Base-by-base conservation (phyloP, 495 filamentous ascomycete genomes). In the Penicillium antarcticum region DNA sequence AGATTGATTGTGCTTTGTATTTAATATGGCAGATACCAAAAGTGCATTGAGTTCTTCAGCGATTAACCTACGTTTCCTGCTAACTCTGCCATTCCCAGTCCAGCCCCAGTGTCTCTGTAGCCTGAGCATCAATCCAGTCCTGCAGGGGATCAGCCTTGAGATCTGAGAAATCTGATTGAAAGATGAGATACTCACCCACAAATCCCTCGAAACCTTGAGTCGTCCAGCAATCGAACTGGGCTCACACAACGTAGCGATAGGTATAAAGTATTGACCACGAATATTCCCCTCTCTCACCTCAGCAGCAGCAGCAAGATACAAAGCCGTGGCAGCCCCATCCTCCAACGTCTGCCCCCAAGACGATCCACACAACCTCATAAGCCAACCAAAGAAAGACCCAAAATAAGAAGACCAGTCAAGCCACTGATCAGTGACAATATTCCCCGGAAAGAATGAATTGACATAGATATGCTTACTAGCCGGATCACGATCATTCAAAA, bases 371-470 rank as follows among this genome's bases (percentile, higher is more conserved):
- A 31, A 33, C n/a, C 53, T 42, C 36, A 59, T 40, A 12, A 52
- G 8, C 10, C 19, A 40, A 11, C 55, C 58, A 12, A 65, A 3
- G 14, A 48, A 31, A 3, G 33, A 21, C 13, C 71, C 67, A 40
- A 69, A 53, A 12, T 65, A 45, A n/a, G 52, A 35, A 45, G 61
- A 63, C 69, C 71, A 76, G 5, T 42, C 51, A 6, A 56, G 56
- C 61, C 65, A 71, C 21, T 67, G 65, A 18, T 58, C 52, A 11
- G 73, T 76, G 11, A 65, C 60, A 11, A 76, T 58, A 51, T 69
- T 76, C 1, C 73, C 73, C 5, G 73, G 73, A 44, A 68, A 73
- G 54, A 59, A 73, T 3, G 47, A 42, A 44, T 75, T 75, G 11
- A 60, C 69, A 38, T 67, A 70, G 6, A 74, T 63, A 5, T 57